Conservation (phyloP, 2,329 filamentous ascomycete species). For the Fusarium vanettenii region DNA sequence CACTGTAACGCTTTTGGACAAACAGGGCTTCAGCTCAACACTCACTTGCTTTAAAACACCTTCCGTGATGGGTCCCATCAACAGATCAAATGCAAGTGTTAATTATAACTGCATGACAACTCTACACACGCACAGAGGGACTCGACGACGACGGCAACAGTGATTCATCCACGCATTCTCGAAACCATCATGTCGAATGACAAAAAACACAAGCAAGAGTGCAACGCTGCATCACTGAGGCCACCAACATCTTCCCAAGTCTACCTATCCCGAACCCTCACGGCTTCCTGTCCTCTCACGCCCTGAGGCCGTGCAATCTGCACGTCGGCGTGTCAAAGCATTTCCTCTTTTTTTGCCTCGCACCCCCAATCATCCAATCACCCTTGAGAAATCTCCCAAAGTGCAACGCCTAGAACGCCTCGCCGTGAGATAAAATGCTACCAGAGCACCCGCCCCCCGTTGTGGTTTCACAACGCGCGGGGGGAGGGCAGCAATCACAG, state of each 20-base stretch:
- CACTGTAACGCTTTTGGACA: not conserved
- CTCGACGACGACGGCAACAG: not conserved
- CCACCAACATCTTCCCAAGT: constrained; percentile 17
- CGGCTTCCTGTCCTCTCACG: constrained; percentile 18
- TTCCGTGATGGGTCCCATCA: not conserved
- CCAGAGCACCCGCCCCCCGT: not conserved
- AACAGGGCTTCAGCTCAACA: not conserved
- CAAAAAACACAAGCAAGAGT: not conserved
- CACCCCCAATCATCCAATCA: constrained; percentile 14
- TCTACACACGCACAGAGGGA: not conserved
- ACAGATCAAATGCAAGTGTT: not conserved
- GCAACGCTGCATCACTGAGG: not conserved
- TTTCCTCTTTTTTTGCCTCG: not conserved
- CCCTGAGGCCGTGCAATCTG: constrained; percentile 21
- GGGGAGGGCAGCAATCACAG: not conserved
- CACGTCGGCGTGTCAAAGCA: constrained; percentile 32
- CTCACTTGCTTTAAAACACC: not conserved
- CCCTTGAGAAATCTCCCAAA: not conserved
- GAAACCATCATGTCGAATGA: not conserved
- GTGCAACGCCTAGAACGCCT: constrained; percentile 29
- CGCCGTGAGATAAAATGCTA: constrained; percentile 4
- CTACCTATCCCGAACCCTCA: constrained; percentile 7
- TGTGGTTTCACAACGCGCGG: constrained; percentile 8
- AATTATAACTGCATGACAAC: not conserved
- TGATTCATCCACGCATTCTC: not conserved